These are phyloP conservation scores for Microcyclosporella mali DNA, from an alignment of 2,329 filamentous ascomycete genomes.

Conservation along the genomic window DNA sequence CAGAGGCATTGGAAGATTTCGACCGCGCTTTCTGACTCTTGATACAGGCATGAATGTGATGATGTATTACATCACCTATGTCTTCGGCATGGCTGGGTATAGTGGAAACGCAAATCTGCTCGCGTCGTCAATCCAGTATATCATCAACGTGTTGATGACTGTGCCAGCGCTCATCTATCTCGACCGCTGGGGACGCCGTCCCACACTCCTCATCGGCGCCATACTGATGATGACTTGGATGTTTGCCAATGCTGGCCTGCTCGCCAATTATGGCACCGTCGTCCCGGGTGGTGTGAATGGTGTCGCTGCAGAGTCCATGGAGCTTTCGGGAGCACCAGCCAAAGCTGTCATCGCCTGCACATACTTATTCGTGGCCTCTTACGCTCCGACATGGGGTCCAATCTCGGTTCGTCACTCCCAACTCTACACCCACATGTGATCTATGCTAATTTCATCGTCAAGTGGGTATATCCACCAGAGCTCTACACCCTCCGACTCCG, in stretches of 20 bases:
- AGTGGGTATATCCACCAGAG: constrained; percentile 61
- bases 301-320: constrained; percentile 36
- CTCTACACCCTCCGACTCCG: constrained; percentile 58
- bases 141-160: constrained; percentile 75
- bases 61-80: constrained; percentile 42
- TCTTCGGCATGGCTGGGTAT: constrained; percentile 66
- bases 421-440: too few species aligned
- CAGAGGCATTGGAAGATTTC: too few species aligned
- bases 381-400: constrained; percentile 42
- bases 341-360: constrained; percentile 55
- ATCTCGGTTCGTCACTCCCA: too few species aligned
- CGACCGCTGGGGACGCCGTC: constrained; percentile 68
- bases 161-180: constrained; percentile 68
- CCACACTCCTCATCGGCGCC: constrained; percentile 59
- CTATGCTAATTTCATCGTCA: constrained; percentile 29
- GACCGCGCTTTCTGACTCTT: too few species aligned
- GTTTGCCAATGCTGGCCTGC: constrained; percentile 56
- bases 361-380: constrained; percentile 66
- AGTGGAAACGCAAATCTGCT: constrained; percentile 50
- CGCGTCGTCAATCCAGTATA: constrained; percentile 64
- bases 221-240: constrained; percentile 58
- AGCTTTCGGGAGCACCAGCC: constrained; percentile 34
- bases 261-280: constrained; percentile 52
- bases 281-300: constrained; percentile 34
- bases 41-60: too few species aligned